Conservation (phyloP, 345 rosid species). For the Bruguiera gymnorhiza region DNA sequence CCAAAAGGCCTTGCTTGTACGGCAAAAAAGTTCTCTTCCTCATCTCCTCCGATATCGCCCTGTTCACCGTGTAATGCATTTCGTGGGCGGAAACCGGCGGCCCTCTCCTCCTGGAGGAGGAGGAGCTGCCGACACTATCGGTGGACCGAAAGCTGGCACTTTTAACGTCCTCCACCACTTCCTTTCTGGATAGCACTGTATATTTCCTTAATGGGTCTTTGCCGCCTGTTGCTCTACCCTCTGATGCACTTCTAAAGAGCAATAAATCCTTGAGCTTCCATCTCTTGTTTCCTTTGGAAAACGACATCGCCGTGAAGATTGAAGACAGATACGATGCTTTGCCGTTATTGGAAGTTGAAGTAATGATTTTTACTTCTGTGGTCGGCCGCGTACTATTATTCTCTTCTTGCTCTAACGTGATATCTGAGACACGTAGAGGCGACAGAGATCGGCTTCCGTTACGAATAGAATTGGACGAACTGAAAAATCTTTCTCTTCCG, state of each 20-base stretch:
- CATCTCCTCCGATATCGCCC: conserved; percentile 88
- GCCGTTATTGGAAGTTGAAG: conserved; percentile 25
- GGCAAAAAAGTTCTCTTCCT: conserved; percentile 85
- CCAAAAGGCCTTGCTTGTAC: conserved; percentile 82
- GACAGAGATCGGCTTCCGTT: conserved; percentile 79
- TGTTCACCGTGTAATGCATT: conserved; percentile 75
- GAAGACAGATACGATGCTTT: conserved; percentile 43
- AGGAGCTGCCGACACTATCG: conserved; percentile 48
- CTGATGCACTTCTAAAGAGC: conserved; percentile 85
- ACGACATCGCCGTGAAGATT: conserved; percentile 60
- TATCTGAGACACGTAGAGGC: conserved; percentile 66
- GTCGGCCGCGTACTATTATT: not conserved
- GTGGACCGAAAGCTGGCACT: conserved; percentile 62
- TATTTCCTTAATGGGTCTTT: conserved; percentile 48
- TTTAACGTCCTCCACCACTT: conserved; percentile 43
- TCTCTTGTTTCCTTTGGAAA: conserved; percentile 50
- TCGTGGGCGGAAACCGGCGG: conserved; percentile 68
- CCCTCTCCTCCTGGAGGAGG: conserved; percentile 35
- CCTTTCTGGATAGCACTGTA: conserved; percentile 45
- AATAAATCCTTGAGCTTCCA: conserved; percentile 85
- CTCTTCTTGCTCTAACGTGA: conserved; percentile 47
- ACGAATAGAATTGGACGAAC: conserved; percentile 29
- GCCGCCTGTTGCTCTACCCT: conserved; percentile 60
- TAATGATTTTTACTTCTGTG: conserved; percentile 3
- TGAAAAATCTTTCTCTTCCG: conserved; percentile 33